These are phyloP conservation scores for Lepidium sativum DNA, from an alignment of 345 rosid species.

Conservation along the genomic window DNA sequence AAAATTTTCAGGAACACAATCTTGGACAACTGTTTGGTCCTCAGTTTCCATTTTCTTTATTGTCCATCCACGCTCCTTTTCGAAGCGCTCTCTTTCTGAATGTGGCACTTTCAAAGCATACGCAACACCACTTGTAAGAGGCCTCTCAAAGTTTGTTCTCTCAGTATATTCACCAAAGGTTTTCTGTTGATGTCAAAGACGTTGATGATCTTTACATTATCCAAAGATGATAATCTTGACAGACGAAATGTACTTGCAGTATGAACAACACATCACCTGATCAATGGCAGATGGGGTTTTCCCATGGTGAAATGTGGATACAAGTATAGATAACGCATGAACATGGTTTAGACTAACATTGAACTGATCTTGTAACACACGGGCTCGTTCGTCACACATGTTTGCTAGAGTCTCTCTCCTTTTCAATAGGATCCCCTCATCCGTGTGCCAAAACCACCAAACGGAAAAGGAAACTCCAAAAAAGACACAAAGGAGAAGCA, in stretches of 20 bases:
- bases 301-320: constrained; percentile 94
- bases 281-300: constrained; percentile 83
- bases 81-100: constrained; percentile 74
- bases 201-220: not conserved
- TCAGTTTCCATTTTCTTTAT: constrained; percentile 93
- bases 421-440: constrained; percentile 22
- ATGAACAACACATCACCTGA: constrained; percentile 46
- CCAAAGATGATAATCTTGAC: not conserved
- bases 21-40: constrained; percentile 82
- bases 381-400: constrained; percentile 96
- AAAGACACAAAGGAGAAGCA: constrained; percentile 43
- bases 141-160: constrained; percentile 95
- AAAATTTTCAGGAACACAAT: constrained; percentile 65
- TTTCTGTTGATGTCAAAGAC: constrained; percentile 40
- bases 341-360: constrained; percentile 98
- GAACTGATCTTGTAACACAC: constrained; percentile 98
- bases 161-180: constrained; percentile 88
- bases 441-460: constrained; percentile 54
- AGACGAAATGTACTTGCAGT: not conserved
- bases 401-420: constrained; percentile 66
- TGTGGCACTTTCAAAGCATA: constrained; percentile 91
- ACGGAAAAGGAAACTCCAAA: constrained; percentile 44
- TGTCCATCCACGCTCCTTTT: constrained; percentile 64
- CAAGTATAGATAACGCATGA: constrained; percentile 91
- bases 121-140: constrained; percentile 97